These are phyloP conservation scores for Penicillium cataractarum DNA, from an alignment of 495 filamentous ascomycete genomes.

Conservation along the genomic window DNA sequence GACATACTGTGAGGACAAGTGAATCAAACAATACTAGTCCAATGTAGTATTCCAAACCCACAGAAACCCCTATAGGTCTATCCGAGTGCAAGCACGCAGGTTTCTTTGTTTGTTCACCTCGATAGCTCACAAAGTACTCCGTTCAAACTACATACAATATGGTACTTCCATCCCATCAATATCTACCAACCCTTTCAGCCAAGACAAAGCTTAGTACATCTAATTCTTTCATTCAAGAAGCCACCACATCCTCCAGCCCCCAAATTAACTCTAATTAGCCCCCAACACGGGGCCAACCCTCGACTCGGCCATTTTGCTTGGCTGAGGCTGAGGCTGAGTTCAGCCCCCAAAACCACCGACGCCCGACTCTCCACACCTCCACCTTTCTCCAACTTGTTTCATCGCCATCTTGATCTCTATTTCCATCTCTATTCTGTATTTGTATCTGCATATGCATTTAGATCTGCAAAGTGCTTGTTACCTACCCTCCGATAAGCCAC, in stretches of 20 bases:
- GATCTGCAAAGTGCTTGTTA: neutral
- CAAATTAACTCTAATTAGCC: neutral
- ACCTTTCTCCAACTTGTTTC: neutral
- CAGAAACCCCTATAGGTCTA: neutral
- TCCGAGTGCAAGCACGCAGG: neutral
- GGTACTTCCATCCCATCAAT: too few relatives aligned
- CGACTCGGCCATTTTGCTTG: neutral
- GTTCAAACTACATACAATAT: too few relatives aligned
- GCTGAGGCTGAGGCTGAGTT: neutral
- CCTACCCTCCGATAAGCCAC: too few relatives aligned
- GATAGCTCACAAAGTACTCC: neutral
- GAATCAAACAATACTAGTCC: neutral
- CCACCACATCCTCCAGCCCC: neutral
- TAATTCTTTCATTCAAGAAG: neutral
- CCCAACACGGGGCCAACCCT: constrained; percentile 1
- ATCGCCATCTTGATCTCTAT: neutral
- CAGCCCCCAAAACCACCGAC: neutral
- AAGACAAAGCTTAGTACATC: neutral
- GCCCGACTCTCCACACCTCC: constrained; percentile 4
- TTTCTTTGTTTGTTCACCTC: neutral
- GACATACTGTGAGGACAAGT: neutral
- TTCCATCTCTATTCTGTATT: neutral
- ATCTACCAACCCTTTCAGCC: neutral
- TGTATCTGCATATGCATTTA: neutral
- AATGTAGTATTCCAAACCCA: neutral